phyloP scores from a whole-genome alignment of 805 yeast genomes.

The Candida coquimbonensis region DNA sequence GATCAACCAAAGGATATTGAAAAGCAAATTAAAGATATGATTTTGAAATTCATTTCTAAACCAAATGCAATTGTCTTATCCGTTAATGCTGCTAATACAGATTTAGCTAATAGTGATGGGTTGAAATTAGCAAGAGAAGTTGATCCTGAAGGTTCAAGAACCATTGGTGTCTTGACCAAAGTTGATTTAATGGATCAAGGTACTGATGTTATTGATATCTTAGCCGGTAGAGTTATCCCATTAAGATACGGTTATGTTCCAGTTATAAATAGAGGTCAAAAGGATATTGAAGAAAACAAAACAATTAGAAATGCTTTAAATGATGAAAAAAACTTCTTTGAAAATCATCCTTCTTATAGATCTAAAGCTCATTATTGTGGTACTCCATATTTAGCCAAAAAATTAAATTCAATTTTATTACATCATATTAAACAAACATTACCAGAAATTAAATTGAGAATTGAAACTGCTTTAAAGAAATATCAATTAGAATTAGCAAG shows the following conservation, averaged over 20 bases:
- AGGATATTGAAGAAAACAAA: slow-evolving; percentile 84
- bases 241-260: slow-evolving; percentile 94
- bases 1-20: slow-evolving; percentile 98
- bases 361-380: slow-evolving; percentile 96
- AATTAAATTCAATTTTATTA: slow-evolving; percentile 78
- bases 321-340: slow-evolving; percentile 77
- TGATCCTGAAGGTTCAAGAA: slow-evolving; percentile 93
- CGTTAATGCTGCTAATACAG: slow-evolving; percentile 94
- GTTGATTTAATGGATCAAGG: slow-evolving; percentile 97
- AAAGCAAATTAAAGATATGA: slow-evolving; percentile 86
- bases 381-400: slow-evolving; percentile 94
- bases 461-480: slow-evolving; percentile 77
- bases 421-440: slow-evolving; percentile 83
- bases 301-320: slow-evolving; percentile 81
- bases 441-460: slow-evolving; percentile 90
- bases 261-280: slow-evolving; percentile 94
- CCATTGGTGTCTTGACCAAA: slow-evolving; percentile 94
- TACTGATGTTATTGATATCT: slow-evolving; percentile 91
- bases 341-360: slow-evolving; percentile 82
- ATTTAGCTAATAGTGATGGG: slow-evolving; percentile 95
- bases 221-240: slow-evolving; percentile 94
- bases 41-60: slow-evolving; percentile 86
- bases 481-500: slow-evolving; percentile 70
- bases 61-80: slow-evolving; percentile 94
- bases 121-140: slow-evolving; percentile 94